Percentiles rank a stretch among this genome's conserved stretches.
Conservation (phyloP, 768 basidiomycete species). For the Cantharellus cinnabarinus region DNA sequence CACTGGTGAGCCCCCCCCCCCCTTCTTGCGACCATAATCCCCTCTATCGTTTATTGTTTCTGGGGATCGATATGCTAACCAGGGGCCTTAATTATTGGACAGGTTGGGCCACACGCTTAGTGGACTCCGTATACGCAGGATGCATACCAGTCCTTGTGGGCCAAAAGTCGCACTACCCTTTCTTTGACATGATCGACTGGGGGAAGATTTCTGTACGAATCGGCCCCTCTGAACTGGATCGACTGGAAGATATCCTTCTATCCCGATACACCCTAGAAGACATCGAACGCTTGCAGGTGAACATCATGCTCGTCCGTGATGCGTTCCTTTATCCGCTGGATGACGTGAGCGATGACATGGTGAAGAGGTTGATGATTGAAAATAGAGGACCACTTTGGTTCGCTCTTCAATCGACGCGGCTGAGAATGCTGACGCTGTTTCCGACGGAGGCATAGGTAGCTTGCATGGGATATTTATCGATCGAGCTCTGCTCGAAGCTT, state of each 20-base stretch:
- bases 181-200: slow-evolving; percentile 13
- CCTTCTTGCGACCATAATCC: too few species aligned
- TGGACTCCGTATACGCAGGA: slow-evolving; percentile 23
- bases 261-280: slow-evolving; percentile 14
- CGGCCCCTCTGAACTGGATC: slow-evolving; percentile 18
- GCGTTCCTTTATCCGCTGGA: slow-evolving; percentile 20
- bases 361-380: slow-evolving; percentile 7
- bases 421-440: slow-evolving; percentile 17
- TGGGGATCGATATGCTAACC: too few species aligned
- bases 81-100: too few species aligned
- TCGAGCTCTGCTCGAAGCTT: too few species aligned
- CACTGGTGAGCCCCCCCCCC: slow-evolving; percentile 4
- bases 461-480: too few species aligned
- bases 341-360: slow-evolving; percentile 15
- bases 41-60: too few species aligned
- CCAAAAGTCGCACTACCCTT: slow-evolving; percentile 21
- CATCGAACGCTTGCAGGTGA: slow-evolving; percentile 18
- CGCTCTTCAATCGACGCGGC: slow-evolving; percentile 17
- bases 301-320: slow-evolving; percentile 19
- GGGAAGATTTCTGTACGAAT: slow-evolving; percentile 16
- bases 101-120: slow-evolving; percentile 20
- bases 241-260: slow-evolving; percentile 18
- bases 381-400: slow-evolving; percentile 20
- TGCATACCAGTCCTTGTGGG: slow-evolving; percentile 8
- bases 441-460: slow-evolving; percentile 9